Evolutionary conservation across 73 alveolate genomes (phyloP).

Genomic region (Tetrahymena malaccensis): DNA sequence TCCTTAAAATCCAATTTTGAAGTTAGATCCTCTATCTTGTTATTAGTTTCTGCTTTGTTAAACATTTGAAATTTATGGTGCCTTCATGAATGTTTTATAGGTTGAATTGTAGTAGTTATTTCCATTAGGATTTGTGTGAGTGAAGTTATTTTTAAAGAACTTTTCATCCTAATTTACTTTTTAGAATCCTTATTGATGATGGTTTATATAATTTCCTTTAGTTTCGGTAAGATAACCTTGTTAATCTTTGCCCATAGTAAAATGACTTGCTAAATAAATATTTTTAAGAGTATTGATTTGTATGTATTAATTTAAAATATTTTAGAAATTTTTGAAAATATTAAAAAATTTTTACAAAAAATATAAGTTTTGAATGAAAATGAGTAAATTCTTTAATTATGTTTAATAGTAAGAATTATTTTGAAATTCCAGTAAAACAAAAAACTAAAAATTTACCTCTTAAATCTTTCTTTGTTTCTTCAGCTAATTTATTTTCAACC

Average conservation of each 20-base stretch:
- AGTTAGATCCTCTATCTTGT: neutral
- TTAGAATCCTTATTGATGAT: neutral
- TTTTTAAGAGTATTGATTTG: too few species aligned
- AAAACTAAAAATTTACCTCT: neutral
- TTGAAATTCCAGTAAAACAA: neutral
- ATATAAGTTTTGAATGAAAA: too few species aligned
- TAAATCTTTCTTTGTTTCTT: neutral
- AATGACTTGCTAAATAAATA: neutral
- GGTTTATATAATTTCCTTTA: neutral
- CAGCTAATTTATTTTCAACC: neutral
- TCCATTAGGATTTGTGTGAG: neutral
- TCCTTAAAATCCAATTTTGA: neutral
- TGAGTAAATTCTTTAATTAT: neutral
- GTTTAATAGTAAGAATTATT: neutral
- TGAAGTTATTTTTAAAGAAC: neutral
- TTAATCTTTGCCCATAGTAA: neutral
- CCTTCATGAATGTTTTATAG: neutral
- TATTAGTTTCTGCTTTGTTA: neutral
- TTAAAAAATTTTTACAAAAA: too few species aligned
- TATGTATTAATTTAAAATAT: too few species aligned
- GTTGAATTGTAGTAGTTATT: neutral
- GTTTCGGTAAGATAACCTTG: neutral
- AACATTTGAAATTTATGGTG: neutral
- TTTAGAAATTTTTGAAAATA: too few species aligned
- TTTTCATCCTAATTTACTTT: neutral